phyloP scores from a whole-genome alignment of 495 filamentous ascomycete species.

The Aspergillus steynii region DNA sequence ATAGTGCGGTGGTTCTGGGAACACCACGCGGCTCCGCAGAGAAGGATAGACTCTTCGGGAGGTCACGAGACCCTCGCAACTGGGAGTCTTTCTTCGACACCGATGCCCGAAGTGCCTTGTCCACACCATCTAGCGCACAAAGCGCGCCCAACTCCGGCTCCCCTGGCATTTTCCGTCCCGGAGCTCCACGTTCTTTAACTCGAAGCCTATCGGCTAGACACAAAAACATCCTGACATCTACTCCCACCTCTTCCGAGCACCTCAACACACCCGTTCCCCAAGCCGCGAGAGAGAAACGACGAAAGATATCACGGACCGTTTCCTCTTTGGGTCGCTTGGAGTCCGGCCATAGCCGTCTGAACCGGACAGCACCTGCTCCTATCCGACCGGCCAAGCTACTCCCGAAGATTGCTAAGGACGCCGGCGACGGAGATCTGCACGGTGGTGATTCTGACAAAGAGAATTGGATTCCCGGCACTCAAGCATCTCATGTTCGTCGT shows the following conservation, averaged over 20 bases:
- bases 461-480: conserved; percentile 73
- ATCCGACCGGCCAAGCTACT: conserved; percentile 30
- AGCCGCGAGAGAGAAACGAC: conserved; percentile 55
- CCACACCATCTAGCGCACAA: conserved; percentile 68
- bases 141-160: conserved; percentile 69
- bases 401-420: conserved; percentile 27
- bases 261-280: conserved; percentile 45
- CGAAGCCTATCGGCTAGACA: conserved; percentile 48
- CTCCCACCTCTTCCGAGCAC: conserved; percentile 42
- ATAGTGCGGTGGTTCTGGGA: conserved; percentile 52
- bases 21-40: conserved; percentile 34
- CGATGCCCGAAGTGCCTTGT: conserved; percentile 70
- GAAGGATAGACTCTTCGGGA: conserved; percentile 54
- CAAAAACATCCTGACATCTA: conserved; percentile 51
- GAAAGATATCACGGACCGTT: conserved; percentile 61
- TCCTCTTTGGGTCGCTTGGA: conserved; percentile 72
- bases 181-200: conserved; percentile 49
- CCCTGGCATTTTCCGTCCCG: conserved; percentile 70
- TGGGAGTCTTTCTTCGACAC: conserved; percentile 84
- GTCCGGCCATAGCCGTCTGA: conserved; percentile 32
- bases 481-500: conserved; percentile 39
- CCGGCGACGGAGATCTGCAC: conserved; percentile 43
- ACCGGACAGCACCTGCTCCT: conserved; percentile 12
- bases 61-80: conserved; percentile 77
- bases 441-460: conserved; percentile 86